phyloP scores from a whole-genome alignment of 805 yeast species.

The Kodamaea kaohsiungensis region DNA sequence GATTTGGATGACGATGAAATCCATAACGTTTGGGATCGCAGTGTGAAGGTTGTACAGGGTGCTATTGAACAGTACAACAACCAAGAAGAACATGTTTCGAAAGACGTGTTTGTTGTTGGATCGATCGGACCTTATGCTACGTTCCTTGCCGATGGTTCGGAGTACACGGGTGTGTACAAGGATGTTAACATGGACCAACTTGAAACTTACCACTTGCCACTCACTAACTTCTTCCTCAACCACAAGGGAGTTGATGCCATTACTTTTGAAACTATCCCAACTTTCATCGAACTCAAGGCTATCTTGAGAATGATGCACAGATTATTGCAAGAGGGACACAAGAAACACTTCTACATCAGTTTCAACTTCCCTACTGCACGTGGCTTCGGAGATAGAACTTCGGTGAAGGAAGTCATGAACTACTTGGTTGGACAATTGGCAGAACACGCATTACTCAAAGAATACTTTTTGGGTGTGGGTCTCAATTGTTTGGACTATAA shows the following conservation, averaged over 20 bases:
- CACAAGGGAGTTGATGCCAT: conserved; percentile 53
- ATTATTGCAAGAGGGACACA: conserved; percentile 15
- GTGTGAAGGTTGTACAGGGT: conserved; percentile 24
- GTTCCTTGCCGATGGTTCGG: conserved; percentile 64
- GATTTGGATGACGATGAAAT: conserved; percentile 18
- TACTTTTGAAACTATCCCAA: conserved; percentile 75
- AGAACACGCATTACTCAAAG: conserved; percentile 12
- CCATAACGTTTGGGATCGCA: conserved; percentile 21
- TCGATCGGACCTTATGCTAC: conserved; percentile 83
- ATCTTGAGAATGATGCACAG: conserved; percentile 42
- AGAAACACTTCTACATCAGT: conserved; percentile 49
- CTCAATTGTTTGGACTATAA: conserved; percentile 64
- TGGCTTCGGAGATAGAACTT: conserved; percentile 34
- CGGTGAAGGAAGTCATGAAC: conserved; percentile 21
- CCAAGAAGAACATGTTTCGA: conserved; percentile 1
- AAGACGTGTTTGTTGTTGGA: conserved; percentile 47
- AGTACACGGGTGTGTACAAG: conserved; percentile 67
- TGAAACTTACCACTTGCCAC: conserved; percentile 50
- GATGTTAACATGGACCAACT: conserved; percentile 41
- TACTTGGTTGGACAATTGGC: conserved; percentile 17
- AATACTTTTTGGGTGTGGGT: conserved; percentile 53
- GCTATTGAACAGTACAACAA: conserved; percentile 16
- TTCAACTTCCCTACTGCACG: conserved; percentile 27
- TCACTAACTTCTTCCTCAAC: conserved; percentile 37
- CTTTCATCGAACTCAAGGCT: conserved; percentile 53